phyloP scores from a whole-genome alignment of 345 rosid species.

The Gossypium thurberi region DNA sequence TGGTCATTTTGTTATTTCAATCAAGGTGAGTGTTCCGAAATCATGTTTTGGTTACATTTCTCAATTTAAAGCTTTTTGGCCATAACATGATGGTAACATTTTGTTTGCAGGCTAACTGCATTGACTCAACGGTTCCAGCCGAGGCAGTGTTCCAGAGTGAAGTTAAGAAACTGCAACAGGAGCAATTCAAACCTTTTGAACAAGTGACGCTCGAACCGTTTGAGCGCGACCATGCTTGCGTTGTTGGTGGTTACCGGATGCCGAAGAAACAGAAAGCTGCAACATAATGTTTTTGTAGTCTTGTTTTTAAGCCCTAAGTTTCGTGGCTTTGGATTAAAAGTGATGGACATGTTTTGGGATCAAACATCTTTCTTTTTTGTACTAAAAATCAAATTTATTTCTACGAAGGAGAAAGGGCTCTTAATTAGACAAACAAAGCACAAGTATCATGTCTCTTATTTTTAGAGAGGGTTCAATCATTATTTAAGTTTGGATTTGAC shows the following conservation, averaged over 20 bases:
- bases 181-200: slow-evolving; percentile 79
- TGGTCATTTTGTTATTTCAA: slow-evolving; percentile 96
- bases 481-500: too few relatives aligned
- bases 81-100: background rate
- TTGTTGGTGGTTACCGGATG: slow-evolving; percentile 78
- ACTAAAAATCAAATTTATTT: too few relatives aligned
- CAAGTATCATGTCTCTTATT: too few relatives aligned
- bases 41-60: too few relatives aligned
- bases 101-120: slow-evolving; percentile 73
- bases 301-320: too few relatives aligned
- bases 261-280: slow-evolving; percentile 68
- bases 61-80: background rate
- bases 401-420: too few relatives aligned
- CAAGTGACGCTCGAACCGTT: slow-evolving; percentile 92
- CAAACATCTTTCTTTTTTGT: too few relatives aligned
- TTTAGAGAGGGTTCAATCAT: too few relatives aligned
- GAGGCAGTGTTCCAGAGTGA: slow-evolving; percentile 79
- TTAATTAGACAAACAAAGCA: too few relatives aligned
- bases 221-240: slow-evolving; percentile 96
- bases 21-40: slow-evolving; percentile 54
- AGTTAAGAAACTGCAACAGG: slow-evolving; percentile 75
- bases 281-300: background rate
- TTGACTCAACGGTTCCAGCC: slow-evolving; percentile 82
- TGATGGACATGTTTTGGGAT: too few relatives aligned
- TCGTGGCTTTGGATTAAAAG: too few relatives aligned